phyloP scores from a whole-genome alignment of 2,329 filamentous ascomycete genomes.

The Sclerotinia glacialis region DNA sequence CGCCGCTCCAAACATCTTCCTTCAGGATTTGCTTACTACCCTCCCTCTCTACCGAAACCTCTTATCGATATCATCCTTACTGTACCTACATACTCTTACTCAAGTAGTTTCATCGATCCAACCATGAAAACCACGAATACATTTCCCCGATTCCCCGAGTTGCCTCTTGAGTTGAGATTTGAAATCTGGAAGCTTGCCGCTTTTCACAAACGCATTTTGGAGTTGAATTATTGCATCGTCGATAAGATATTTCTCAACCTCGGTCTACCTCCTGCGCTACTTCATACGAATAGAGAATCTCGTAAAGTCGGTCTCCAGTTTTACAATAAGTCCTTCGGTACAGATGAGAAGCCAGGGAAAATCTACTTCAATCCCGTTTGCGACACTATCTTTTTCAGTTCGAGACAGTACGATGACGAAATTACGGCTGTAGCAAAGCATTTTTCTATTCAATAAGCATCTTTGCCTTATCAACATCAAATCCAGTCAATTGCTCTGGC shows the following conservation, averaged over 20 bases:
- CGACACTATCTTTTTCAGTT: slow-evolving; percentile 22
- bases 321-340: slow-evolving; percentile 21
- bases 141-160: background rate
- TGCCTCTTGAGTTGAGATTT: slow-evolving; percentile 11
- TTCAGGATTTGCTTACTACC: background rate
- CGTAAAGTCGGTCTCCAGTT: slow-evolving; percentile 12
- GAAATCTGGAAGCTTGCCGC: slow-evolving; percentile 14
- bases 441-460: slow-evolving; percentile 11
- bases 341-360: slow-evolving; percentile 8
- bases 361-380: slow-evolving; percentile 23
- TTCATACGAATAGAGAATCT: slow-evolving; percentile 23
- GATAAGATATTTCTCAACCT: slow-evolving; percentile 8
- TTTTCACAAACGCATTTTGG: slow-evolving; percentile 11
- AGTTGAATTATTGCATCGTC: slow-evolving; percentile 18
- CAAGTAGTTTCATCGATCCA: background rate
- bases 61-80: slow-evolving; percentile 3
- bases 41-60: background rate
- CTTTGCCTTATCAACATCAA: slow-evolving; percentile 11
- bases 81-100: background rate
- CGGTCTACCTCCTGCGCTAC: slow-evolving; percentile 19
- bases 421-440: slow-evolving; percentile 17
- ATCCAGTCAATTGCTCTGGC: slow-evolving; percentile 19
- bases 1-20: background rate
- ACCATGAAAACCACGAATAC: background rate
- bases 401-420: slow-evolving; percentile 21